phyloP scores from a whole-genome alignment of 1,284 basidiomycete species.

The Schizopora paradoxa region DNA sequence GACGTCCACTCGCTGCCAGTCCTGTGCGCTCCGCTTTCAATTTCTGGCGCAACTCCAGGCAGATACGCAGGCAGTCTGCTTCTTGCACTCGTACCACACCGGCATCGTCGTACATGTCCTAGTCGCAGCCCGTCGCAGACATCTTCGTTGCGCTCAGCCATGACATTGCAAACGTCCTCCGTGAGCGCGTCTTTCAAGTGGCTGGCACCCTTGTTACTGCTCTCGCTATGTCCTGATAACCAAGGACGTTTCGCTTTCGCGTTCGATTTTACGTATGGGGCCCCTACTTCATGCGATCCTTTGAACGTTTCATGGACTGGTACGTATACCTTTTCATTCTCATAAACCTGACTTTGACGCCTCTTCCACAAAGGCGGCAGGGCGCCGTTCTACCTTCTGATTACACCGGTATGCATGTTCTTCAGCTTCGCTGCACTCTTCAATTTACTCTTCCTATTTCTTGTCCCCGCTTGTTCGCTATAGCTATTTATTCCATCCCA shows the following conservation, averaged over 20 bases:
- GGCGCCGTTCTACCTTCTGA: conserved; percentile 51
- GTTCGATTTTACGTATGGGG: conserved; percentile 48
- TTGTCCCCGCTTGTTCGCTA: conserved; percentile 5
- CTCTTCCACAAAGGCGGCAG: conserved; percentile 44
- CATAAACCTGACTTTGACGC: conserved; percentile 9
- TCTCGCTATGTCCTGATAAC: not conserved
- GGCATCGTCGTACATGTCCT: too few species aligned
- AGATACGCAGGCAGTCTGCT: too few species aligned
- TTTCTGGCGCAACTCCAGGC: too few species aligned
- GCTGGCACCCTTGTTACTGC: conserved; percentile 16
- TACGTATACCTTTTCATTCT: conserved; percentile 27
- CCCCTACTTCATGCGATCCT: conserved; percentile 55
- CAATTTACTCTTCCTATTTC: conserved; percentile 1
- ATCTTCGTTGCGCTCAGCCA: too few species aligned
- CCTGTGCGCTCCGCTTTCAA: too few species aligned
- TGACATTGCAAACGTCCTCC: not conserved
- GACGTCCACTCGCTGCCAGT: too few species aligned
- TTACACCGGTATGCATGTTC: conserved; percentile 52
- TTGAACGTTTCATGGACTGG: conserved; percentile 60
- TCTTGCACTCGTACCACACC: too few species aligned
- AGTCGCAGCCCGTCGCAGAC: too few species aligned
- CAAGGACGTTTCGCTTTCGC: conserved; percentile 24
- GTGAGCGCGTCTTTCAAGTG: conserved; percentile 7
- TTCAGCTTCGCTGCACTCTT: conserved; percentile 4
- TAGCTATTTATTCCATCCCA: conserved; percentile 49